Conservation (phyloP, 768 basidiomycete species). For the Podaxis mareebaensis region DNA sequence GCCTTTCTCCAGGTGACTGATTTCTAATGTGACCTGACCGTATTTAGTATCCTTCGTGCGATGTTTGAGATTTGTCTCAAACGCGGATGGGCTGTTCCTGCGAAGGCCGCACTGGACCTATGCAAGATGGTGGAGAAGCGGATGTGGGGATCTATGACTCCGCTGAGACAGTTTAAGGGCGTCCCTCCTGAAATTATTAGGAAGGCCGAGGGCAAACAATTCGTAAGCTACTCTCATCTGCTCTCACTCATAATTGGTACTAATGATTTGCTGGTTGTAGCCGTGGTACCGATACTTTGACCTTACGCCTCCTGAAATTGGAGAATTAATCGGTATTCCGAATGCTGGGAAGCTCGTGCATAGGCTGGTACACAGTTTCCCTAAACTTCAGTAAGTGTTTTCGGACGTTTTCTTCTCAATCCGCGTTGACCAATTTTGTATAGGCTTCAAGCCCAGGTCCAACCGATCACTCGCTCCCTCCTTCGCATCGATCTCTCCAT, state of each 20-base stretch:
- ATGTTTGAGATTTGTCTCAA: constrained; percentile 98
- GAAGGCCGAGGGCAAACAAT: constrained; percentile 97
- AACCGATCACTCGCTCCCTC: constrained; percentile 93
- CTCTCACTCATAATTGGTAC: not conserved
- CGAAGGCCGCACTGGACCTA: constrained; percentile 85
- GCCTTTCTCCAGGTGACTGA: not conserved
- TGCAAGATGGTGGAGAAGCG: constrained; percentile 95
- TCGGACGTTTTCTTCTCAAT: not conserved
- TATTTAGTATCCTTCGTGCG: constrained; percentile 79
- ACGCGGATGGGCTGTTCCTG: constrained; percentile 96
- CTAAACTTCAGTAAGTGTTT: constrained; percentile 76
- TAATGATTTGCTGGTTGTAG: constrained; percentile 32
- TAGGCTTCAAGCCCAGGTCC: constrained; percentile 92
- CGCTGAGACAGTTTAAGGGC: constrained; percentile 92
- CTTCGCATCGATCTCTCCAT: constrained; percentile 93
- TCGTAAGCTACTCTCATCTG: constrained; percentile 50
- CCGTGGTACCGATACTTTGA: constrained; percentile 99
- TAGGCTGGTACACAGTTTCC: constrained; percentile 93
- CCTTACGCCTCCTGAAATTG: constrained; percentile 86
- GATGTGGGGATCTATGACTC: constrained; percentile 99
- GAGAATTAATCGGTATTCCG: constrained; percentile 91
- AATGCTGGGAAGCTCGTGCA: constrained; percentile 93
- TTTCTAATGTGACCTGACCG: not conserved
- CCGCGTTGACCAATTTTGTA: not conserved
- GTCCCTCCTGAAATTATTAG: constrained; percentile 83